Percentiles rank a stretch among this genome's conserved stretches.
phyloP scores from a whole-genome alignment of 805 yeast genomes.

The Ogataea dorogensis region DNA sequence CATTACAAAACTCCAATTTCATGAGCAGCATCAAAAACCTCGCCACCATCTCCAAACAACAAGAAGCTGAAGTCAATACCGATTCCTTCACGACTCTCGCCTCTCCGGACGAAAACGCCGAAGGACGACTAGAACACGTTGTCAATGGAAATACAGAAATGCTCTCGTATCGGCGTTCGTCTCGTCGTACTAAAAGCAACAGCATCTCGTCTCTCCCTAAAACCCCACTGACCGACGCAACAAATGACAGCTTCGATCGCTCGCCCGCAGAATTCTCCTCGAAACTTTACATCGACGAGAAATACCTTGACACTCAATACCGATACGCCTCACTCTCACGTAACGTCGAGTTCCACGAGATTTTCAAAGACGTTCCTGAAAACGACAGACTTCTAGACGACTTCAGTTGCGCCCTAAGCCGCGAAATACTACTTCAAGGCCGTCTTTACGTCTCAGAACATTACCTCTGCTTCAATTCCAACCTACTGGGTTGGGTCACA shows the following conservation, averaged over 20 bases:
- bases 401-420: constrained; percentile 83
- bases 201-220: constrained; percentile 23
- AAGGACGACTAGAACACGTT: constrained; percentile 21
- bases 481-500: constrained; percentile 88
- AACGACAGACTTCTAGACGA: constrained; percentile 80
- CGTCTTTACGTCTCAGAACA: constrained; percentile 76
- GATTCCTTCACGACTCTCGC: constrained; percentile 16
- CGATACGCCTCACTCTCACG: constrained; percentile 64
- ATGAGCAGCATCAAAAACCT: constrained; percentile 25
- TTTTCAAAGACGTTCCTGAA: constrained; percentile 65
- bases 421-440: constrained; percentile 87
- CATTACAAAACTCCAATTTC: constrained; percentile 16
- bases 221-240: constrained; percentile 18
- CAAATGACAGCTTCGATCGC: constrained; percentile 15
- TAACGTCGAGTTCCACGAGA: constrained; percentile 71
- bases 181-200: constrained; percentile 22
- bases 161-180: constrained; percentile 31
- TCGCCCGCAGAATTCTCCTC: constrained; percentile 31
- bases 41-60: constrained; percentile 21
- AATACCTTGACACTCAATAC: constrained; percentile 54
- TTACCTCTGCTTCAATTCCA: constrained; percentile 82
- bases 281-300: constrained; percentile 56
- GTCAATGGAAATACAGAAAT: constrained; percentile 31
- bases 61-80: constrained; percentile 23
- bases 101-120: constrained; percentile 14